Conservation (phyloP, 2,329 filamentous ascomycete genomes). For the Ilyonectria robusta region DNA sequence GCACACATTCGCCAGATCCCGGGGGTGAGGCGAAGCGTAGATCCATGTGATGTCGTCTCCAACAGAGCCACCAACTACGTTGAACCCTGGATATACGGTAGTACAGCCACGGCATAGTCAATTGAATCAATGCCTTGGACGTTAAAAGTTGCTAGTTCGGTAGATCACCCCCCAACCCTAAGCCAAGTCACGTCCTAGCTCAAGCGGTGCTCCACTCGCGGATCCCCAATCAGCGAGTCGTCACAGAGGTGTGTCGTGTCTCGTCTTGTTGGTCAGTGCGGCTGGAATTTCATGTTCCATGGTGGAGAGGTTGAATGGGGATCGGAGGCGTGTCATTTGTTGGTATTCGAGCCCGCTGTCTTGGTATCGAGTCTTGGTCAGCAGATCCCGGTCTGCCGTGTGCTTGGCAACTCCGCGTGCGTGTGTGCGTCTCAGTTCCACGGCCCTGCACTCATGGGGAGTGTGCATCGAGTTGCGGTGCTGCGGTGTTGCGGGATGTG, state of each 20-base stretch:
- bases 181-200: not conserved
- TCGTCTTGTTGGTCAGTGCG: slow-evolving; percentile 27
- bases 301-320: slow-evolving; percentile 8
- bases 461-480: slow-evolving; percentile 6
- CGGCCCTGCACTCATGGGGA: slow-evolving; percentile 2
- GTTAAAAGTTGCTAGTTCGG: slow-evolving; percentile 6
- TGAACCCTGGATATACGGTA: slow-evolving; percentile 21
- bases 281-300: slow-evolving; percentile 15
- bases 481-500: not conserved
- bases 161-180: not conserved
- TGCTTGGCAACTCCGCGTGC: not conserved
- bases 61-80: slow-evolving; percentile 18
- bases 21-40: slow-evolving; percentile 24
- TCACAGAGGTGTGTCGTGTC: slow-evolving; percentile 24
- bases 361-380: slow-evolving; percentile 20
- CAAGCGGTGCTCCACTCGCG: slow-evolving; percentile 17
- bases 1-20: slow-evolving; percentile 15
- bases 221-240: slow-evolving; percentile 14
- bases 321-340: slow-evolving; percentile 23
- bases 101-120: not conserved
- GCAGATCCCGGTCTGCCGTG: slow-evolving; percentile 19
- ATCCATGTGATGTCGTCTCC: slow-evolving; percentile 18
- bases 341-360: slow-evolving; percentile 6
- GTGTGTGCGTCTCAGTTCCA: slow-evolving; percentile 5
- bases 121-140: slow-evolving; percentile 10